Evolutionary conservation across 2,329 filamentous ascomycete genomes (phyloP).

Genomic region (Fusarium scirpi): DNA sequence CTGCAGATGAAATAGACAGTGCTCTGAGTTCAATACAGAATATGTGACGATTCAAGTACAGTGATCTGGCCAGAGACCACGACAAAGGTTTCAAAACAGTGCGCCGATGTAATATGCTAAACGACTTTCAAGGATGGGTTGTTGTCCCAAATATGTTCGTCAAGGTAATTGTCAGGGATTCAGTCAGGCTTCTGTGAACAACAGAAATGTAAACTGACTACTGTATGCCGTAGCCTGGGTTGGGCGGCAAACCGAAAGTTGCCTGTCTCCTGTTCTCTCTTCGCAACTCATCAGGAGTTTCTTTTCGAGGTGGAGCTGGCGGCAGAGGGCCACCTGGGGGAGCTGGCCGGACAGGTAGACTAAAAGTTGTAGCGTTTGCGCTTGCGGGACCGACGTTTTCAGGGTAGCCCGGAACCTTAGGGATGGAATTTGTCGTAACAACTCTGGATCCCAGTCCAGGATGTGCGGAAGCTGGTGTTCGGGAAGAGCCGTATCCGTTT

Average conservation of each 20-base stretch:
- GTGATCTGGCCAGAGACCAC: constrained; percentile 44
- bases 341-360: constrained; percentile 73
- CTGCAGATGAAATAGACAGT: constrained; percentile 29
- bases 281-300: constrained; percentile 65
- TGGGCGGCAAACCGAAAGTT: constrained; percentile 62
- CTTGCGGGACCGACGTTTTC: constrained; percentile 57
- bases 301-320: constrained; percentile 70
- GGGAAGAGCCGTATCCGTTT: constrained; percentile 60
- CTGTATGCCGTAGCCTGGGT: constrained; percentile 53
- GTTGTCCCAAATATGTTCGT: constrained; percentile 37
- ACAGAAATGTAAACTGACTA: constrained; percentile 32
- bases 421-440: constrained; percentile 65
- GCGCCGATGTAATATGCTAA: constrained; percentile 52
- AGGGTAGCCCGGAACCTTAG: constrained; percentile 57
- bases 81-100: constrained; percentile 45
- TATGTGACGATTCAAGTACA: constrained; percentile 41
- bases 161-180: constrained; percentile 22
- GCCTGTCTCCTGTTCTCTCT: constrained; percentile 66
- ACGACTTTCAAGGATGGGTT: constrained; percentile 40
- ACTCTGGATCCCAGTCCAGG: constrained; percentile 66
- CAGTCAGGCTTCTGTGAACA: constrained; percentile 30
- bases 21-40: constrained; percentile 33
- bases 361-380: constrained; percentile 65
- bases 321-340: constrained; percentile 70
- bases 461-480: constrained; percentile 57